These are phyloP conservation scores for Coccomyxa sp. DNA, from an alignment of 139 green algal genomes.

Conservation along the genomic window DNA sequence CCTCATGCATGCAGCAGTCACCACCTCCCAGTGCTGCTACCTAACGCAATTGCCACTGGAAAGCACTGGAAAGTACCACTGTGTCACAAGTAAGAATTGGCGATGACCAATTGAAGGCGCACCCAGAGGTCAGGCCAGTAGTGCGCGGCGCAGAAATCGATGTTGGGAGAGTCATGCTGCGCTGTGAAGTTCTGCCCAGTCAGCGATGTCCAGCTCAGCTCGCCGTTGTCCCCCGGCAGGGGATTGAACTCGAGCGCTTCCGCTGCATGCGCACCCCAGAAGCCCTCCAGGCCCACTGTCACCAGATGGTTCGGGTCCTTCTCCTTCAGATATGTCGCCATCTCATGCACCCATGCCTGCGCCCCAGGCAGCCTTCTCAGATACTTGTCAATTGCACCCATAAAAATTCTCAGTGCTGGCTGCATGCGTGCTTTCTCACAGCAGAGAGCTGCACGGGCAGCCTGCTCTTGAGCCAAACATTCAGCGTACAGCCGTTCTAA, in stretches of 20 bases:
- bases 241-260: neutral
- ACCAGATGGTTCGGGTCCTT: conserved; percentile 62
- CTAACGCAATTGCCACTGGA: too few species aligned
- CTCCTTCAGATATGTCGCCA: conserved; percentile 40
- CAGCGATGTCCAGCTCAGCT: conserved; percentile 39
- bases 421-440: neutral
- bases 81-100: too few species aligned
- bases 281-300: conserved; percentile 60
- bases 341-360: conserved; percentile 48
- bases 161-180: conserved; percentile 48
- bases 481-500: too few species aligned
- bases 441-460: too few species aligned
- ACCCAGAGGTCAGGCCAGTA: conserved; percentile 68
- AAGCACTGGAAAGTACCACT: too few species aligned
- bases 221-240: neutral
- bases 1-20: neutral
- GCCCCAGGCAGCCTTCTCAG: neutral
- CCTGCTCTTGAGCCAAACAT: too few species aligned
- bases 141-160: conserved; percentile 74
- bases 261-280: conserved; percentile 32
- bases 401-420: neutral
- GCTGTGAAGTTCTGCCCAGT: conserved; percentile 72
- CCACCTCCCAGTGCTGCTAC: neutral
- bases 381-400: neutral
- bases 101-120: neutral